A percentile compares a stretch with the other conserved stretches of the same genome.
These are phyloP conservation scores for Entomortierella beljakovae DNA, from an alignment of 192 early-diverging fungal species.

Conservation along the genomic window DNA sequence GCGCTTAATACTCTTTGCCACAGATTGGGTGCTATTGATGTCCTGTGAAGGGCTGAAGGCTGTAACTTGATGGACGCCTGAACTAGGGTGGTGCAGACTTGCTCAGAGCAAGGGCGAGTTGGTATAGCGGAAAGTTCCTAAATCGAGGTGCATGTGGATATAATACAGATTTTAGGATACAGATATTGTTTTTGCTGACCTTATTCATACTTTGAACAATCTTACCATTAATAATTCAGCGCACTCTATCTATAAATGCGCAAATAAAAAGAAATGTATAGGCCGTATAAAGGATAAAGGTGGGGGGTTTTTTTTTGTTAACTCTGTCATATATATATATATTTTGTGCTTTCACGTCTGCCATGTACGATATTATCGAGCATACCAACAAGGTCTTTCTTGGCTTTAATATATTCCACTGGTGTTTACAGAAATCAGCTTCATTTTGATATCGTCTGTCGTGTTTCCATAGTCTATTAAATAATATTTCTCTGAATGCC, in stretches of 20 bases:
- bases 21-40: constrained; percentile 17
- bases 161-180: background rate
- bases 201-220: too few relatives aligned
- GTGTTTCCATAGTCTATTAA: constrained; percentile 37
- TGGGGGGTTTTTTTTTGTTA: too few relatives aligned
- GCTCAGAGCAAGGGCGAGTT: constrained; percentile 31
- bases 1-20: constrained; percentile 27
- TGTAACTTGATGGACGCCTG: constrained; percentile 27
- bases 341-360: too few relatives aligned
- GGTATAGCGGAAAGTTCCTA: constrained; percentile 31
- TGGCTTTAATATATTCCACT: constrained; percentile 34
- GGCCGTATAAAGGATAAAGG: too few relatives aligned
- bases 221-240: constrained; percentile 34
- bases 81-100: constrained; percentile 16
- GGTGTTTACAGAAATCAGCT: constrained; percentile 44
- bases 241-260: constrained; percentile 25
- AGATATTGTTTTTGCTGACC: too few relatives aligned
- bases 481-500: constrained; percentile 43
- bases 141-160: background rate
- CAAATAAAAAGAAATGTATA: background rate
- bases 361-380: too few relatives aligned
- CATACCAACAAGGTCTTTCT: constrained; percentile 25
- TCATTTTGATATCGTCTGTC: constrained; percentile 34
- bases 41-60: constrained; percentile 19
- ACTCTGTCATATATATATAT: too few relatives aligned